These are phyloP conservation scores for Hibiscus tridactylites DNA, from an alignment of 345 rosid species.

Conservation along the genomic window DNA sequence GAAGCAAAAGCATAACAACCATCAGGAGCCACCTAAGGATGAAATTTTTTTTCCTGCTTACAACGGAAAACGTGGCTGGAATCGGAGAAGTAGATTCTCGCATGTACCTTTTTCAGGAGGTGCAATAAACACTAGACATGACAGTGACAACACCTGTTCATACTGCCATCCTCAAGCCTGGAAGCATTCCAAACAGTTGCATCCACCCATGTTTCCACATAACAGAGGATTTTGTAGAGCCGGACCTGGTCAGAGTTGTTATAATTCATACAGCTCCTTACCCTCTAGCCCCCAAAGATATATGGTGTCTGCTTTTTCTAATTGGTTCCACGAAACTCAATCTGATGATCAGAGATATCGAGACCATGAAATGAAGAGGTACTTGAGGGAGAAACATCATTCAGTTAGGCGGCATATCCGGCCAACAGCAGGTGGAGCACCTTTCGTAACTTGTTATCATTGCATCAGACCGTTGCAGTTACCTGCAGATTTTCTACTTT, in stretches of 20 bases:
- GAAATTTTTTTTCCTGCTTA: constrained; percentile 12
- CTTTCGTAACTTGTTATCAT: constrained; percentile 48
- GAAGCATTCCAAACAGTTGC: constrained; percentile 30
- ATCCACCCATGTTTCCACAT: constrained; percentile 16
- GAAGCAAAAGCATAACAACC: constrained; percentile 20
- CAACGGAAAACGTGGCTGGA: constrained; percentile 20
- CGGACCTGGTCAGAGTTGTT: constrained; percentile 25
- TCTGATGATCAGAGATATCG: constrained; percentile 45
- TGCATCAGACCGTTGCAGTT: constrained; percentile 55
- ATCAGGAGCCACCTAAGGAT: constrained; percentile 20
- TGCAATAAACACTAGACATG: constrained; percentile 24
- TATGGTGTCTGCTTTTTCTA: constrained; percentile 34
- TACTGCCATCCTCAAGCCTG: constrained; percentile 28
- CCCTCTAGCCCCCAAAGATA: constrained; percentile 50
- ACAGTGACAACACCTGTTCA: constrained; percentile 19
- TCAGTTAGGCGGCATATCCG: constrained; percentile 50
- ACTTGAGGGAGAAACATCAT: constrained; percentile 33
- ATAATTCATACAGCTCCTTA: constrained; percentile 35
- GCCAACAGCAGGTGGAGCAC: constrained; percentile 81
- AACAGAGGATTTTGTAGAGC: constrained; percentile 18
- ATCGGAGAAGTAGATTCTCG: constrained; percentile 25
- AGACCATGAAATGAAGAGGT: constrained; percentile 29
- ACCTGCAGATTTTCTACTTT: constrained; percentile 77
- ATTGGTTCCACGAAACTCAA: constrained; percentile 28
- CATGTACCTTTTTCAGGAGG: constrained; percentile 42